Percentiles rank a stretch among this genome's conserved stretches.
Conservation (phyloP, 2,329 filamentous ascomycete species). For the Alternaria consortialis region DNA sequence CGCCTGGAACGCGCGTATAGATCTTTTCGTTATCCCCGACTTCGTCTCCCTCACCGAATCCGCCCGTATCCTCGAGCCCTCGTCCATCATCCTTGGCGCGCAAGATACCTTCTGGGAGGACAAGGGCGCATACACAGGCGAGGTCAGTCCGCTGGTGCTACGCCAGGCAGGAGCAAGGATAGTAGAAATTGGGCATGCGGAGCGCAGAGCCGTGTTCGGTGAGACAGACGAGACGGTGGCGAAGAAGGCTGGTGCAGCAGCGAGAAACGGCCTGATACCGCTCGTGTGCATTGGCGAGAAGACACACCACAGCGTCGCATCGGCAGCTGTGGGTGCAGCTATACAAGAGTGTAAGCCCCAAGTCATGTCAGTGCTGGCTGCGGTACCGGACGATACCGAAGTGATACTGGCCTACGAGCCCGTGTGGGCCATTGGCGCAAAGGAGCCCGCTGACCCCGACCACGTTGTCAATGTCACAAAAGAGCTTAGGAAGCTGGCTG, state of each 20-base stretch:
- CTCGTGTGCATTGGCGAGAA: conserved; percentile 83
- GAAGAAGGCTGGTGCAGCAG: conserved; percentile 74
- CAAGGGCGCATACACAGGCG: conserved; percentile 78
- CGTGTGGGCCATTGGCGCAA: conserved; percentile 86
- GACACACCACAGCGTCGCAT: conserved; percentile 56
- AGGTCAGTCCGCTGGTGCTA: conserved; percentile 75
- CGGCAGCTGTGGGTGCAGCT: conserved; percentile 65
- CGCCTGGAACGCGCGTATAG: conserved; percentile 63
- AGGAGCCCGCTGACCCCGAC: conserved; percentile 73
- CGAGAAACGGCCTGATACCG: conserved; percentile 75
- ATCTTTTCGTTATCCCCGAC: conserved; percentile 82
- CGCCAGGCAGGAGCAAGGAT: conserved; percentile 73
- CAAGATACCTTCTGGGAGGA: conserved; percentile 79
- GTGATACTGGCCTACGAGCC: conserved; percentile 86
- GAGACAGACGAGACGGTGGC: conserved; percentile 76
- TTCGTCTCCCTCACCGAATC: conserved; percentile 72
- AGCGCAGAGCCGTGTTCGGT: conserved; percentile 74
- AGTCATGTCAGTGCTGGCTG: conserved; percentile 69
- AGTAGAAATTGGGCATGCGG: conserved; percentile 83
- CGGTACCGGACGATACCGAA: conserved; percentile 69
- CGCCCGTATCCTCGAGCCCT: conserved; percentile 59
- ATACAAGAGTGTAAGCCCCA: conserved; percentile 73
- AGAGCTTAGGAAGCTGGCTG: conserved; percentile 67
- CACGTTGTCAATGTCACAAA: conserved; percentile 77
- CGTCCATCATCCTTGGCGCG: conserved; percentile 71